Evolutionary conservation across 768 basidiomycete genomes (phyloP), one percentile per base, ranked within the genome.

Genomic region (Rhodotorula graminis): DNA sequence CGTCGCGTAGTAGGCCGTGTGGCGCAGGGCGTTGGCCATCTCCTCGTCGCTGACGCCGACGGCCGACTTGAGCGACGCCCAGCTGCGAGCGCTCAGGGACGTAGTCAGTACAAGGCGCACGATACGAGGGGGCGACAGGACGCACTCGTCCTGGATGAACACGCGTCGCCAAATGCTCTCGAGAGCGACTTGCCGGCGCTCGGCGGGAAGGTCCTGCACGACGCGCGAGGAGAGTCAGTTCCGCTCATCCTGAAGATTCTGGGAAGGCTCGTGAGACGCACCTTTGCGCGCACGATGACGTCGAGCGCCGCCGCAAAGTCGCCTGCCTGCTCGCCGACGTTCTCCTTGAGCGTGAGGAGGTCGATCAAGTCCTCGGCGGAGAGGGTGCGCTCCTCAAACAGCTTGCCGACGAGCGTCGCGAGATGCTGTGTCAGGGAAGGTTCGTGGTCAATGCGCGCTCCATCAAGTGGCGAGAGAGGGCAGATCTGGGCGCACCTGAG

Each of bases 111-210:
- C 57, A 4, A 9, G 6, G n/a, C 14, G 37, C 0, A 18, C 42
- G 25, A 9, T 23, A 19, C 6, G 61, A 46, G 14, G 11, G 9
- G 8, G 0, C 18, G 44, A 53, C 23, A 44, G 59, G 8, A 84
- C 89, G 71, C 80, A 95, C 93, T 96, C 87, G 80, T 97, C 93
- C 63, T 91, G 89, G 64, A 90, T 84, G 79, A 90, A 95, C 59
- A 95, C 86, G 44, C 94, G 84, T 49, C 94, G 86, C 94, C 94
- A 97, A 25, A 91, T 85, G 46, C 87, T 87, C 59, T 88, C 84
- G 78, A 90, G 86, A 9, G 91, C 88, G 37, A 89, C 87, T 55
- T 85, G 78, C 79, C 85, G 85, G 61, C 93, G 85, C 46, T 86
- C 86, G 69, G 88, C 87, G 0, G 93, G 92, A 7, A 91, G 78